Evolutionary conservation across 192 early-diverging fungal species (phyloP), one percentile per base, ranked within the genome.

Genomic region (Bifiguratus adelaidae): DNA sequence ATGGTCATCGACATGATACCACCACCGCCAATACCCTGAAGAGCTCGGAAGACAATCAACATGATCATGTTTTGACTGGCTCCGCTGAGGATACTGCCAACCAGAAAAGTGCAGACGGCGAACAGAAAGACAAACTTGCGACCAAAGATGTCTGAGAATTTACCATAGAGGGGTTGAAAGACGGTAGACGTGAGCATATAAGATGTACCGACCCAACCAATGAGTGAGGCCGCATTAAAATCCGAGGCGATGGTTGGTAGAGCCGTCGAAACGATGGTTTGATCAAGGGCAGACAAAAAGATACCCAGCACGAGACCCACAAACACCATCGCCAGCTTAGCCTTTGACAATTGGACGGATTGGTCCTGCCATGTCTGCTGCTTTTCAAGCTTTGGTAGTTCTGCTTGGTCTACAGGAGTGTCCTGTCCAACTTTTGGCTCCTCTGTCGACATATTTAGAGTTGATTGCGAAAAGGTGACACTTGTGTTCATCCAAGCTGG

Each of bases 21-120:
- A 2, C 66, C 66, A 18, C 56, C 70, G 18, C 79, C 79, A 5
- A 81, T 29, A 4, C 79, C 79, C 44, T 65, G 63, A 2, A 81
- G 44, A 1, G 67, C 76, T 12, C 80, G 67, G 1, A 56, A 71
- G 21, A 56, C 46, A 20, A 76, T 76, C 8, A 78, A 24, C 56
- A 63, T 63, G 20, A 53, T 54, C 78, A 84, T 85, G 2, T 60
- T 58, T 7, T n/a, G 53, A 0, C 89, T 80, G n/a, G 74, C 41
- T 13, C 84, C 92, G 51, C 92, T 92, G 22, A 92, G 58, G 0
- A 86, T 58, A 0, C 82, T 83, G 0, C 92, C 92, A 7, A 83
- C 44, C 41, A 81, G 74, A 53, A 94, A 97, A 27, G 87, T 56
- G 22, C 71, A 35, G 28, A 87, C 77, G 0, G 94, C 86, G 29